Evolutionary conservation across 225 moss, liverwort and hornwort genomes (phyloP), one percentile per base, ranked within the genome.

Genomic region (Physcomitrium patens): DNA sequence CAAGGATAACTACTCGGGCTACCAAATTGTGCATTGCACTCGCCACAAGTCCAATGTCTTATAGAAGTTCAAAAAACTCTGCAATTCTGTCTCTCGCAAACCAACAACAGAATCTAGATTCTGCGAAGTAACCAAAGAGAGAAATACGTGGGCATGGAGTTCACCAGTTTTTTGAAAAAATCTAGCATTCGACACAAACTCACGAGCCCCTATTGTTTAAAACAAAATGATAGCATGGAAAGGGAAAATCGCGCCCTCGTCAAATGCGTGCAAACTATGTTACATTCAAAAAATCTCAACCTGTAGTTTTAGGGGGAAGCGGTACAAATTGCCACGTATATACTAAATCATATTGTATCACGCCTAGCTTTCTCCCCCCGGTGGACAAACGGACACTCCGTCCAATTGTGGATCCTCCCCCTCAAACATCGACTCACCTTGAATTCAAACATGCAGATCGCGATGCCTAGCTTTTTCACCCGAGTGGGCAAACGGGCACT

Each of bases 1-100:
- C 12, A 65, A 78, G n/a, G 72, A 73, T 5, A 17, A 78, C 10
- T 59, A 0, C 9, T 41, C 1, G 8, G 22, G 72, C 5, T 72
- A 65, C 0, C 1, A 17, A 0, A 5, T 78, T 22, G 64, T 60
- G 0, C 43, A 59, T 9, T 78, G n/a, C 1, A n/a, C 72, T 0
- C 5, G 8, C 0, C 0, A 42, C 0, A 72, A 67, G 8, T 49
- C 17, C 0, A 16, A 65, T 0, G 23, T 41, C 0, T 42, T 72
- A 11, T 49, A 2, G 0, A 8, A 24, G 0, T 72, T 59, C 9
- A 26, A 37, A 3, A 2, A 12, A 0, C 26, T 74, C 0, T 6
- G 7, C n/a, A 3, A 7, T 8, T 2, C n/a, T 5, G 12, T 46
- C 3, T 0, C 0, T 7, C 42, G 1, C 20, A 71, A 12, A 78